Percentiles rank a stretch among this genome's conserved stretches.
Evolutionary conservation across 1,139 yeast species (phyloP).

Genomic region (Yamadazyma kanchanaburiensis): DNA sequence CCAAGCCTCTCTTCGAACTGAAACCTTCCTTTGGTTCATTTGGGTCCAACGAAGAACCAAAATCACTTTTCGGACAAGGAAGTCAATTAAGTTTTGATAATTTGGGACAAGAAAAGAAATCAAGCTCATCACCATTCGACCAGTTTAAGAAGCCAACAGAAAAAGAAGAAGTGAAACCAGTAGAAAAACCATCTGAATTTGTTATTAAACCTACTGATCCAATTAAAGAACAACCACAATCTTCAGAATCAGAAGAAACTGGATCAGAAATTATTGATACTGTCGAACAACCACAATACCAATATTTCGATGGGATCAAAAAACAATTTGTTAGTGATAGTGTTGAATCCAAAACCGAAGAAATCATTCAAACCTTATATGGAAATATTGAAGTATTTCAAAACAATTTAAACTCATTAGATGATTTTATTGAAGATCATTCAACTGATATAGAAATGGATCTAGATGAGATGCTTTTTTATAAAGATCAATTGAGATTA

Average conservation of each 20-base stretch:
- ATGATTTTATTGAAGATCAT: conserved; percentile 1
- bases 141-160: conserved; percentile 1
- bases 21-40: too few relatives aligned
- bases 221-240: too few relatives aligned
- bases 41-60: too few relatives aligned
- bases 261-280: background rate
- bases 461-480: conserved; percentile 7
- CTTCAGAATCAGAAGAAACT: too few relatives aligned
- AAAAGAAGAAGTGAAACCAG: conserved; percentile 4
- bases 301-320: conserved; percentile 7
- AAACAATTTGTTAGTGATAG: conserved; percentile 3
- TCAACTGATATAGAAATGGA: background rate
- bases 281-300: background rate
- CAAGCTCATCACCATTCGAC: background rate
- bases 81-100: conserved; percentile 2
- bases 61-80: background rate
- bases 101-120: conserved; percentile 2
- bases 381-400: conserved; percentile 9
- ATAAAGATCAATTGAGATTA: conserved; percentile 10
- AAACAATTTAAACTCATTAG: background rate
- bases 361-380: conserved; percentile 16
- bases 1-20: too few relatives aligned
- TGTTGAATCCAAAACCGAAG: conserved; percentile 12
- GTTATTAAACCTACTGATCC: too few relatives aligned
- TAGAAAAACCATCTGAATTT: conserved; percentile 2